phyloP scores from a whole-genome alignment of 306 rosid genomes.

The Gillenia trifoliata region DNA sequence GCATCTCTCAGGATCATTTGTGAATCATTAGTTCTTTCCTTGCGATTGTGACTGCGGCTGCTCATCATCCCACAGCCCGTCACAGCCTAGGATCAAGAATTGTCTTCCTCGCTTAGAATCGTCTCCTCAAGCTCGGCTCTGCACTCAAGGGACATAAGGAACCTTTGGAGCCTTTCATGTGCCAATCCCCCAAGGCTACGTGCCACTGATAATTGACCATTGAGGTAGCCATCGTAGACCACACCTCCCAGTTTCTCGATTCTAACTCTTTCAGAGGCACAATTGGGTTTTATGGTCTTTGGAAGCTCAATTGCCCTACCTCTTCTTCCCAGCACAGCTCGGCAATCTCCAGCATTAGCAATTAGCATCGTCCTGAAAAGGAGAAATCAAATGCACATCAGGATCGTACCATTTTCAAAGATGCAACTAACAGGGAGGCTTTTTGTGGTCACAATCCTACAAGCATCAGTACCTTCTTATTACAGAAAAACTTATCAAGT shows the following conservation, averaged over 20 bases:
- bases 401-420: not conserved
- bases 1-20: constrained; percentile 26
- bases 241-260: constrained; percentile 22
- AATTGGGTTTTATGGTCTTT: constrained; percentile 27
- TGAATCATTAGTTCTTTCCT: constrained; percentile 25
- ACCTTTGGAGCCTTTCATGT: constrained; percentile 22
- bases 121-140: constrained; percentile 25
- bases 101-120: constrained; percentile 21
- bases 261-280: constrained; percentile 15
- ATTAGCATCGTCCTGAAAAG: constrained; percentile 13
- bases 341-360: constrained; percentile 27
- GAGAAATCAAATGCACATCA: constrained; percentile 2
- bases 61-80: constrained; percentile 29
- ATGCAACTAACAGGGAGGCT: no score
- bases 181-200: constrained; percentile 27
- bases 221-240: constrained; percentile 25
- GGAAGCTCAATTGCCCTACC: constrained; percentile 25
- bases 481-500: not conserved
- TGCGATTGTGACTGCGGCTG: constrained; percentile 24
- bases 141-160: constrained; percentile 18
- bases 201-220: constrained; percentile 24
- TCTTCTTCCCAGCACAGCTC: constrained; percentile 29
- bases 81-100: constrained; percentile 25
- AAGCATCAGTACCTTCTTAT: not conserved
- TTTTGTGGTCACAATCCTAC: not conserved